These are phyloP conservation scores for Blastobotrys capitulatus DNA, from an alignment of 1,139 yeast genomes.

Conservation along the genomic window DNA sequence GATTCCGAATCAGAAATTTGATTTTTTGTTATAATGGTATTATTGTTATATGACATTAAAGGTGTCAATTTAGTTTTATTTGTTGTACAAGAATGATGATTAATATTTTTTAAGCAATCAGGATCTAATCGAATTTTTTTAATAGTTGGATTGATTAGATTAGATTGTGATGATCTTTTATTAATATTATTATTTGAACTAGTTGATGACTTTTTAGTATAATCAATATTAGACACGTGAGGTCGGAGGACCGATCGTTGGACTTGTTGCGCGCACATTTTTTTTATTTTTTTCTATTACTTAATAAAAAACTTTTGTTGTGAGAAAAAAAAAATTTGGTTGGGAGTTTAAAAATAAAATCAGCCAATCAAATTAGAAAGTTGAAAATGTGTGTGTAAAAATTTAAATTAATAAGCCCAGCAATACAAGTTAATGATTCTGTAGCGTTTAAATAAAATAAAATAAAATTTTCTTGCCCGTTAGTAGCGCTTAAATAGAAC, in stretches of 20 bases:
- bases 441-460: no score
- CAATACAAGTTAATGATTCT: no score
- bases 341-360: not conserved
- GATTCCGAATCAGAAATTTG: not conserved
- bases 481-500: no score
- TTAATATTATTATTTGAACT: not conserved
- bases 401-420: not conserved
- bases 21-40: no score
- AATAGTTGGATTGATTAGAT: not conserved
- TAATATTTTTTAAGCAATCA: not conserved
- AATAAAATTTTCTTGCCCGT: no score
- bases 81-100: not conserved
- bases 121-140: not conserved
- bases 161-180: conserved; percentile 1
- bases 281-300: no score
- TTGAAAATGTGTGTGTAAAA: not conserved
- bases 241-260: not conserved
- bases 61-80: not conserved
- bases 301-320: not conserved
- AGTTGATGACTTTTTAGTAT: not conserved
- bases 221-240: not conserved
- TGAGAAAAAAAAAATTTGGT: not conserved
- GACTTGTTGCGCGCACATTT: not conserved
- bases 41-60: not conserved
- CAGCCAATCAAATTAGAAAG: no score